Evolutionary conservation across 805 yeast genomes (phyloP).

Genomic region (Ogataea thermomethanolica): DNA sequence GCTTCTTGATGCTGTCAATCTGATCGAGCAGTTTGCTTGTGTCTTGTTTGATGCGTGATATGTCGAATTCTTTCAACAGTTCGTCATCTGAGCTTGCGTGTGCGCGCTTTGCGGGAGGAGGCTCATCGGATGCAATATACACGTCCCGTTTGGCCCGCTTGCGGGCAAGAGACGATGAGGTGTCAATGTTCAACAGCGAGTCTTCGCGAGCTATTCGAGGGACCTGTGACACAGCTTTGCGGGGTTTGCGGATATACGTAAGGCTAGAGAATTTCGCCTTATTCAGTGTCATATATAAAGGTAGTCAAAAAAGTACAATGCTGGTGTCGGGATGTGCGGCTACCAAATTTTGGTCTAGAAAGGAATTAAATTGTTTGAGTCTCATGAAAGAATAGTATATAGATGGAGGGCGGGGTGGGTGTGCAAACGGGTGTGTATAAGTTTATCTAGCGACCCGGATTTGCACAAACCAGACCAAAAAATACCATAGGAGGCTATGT

Average conservation of each 20-base stretch:
- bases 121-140: slow-evolving; percentile 9
- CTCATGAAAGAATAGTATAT: neutral
- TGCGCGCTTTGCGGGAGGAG: slow-evolving; percentile 1
- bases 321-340: slow-evolving; percentile 4
- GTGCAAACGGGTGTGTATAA: neutral
- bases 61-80: slow-evolving; percentile 23
- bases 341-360: too few species aligned
- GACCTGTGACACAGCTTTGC: slow-evolving; percentile 4
- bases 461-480: too few species aligned
- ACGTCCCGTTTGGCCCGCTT: slow-evolving; percentile 5
- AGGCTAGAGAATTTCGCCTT: slow-evolving; percentile 12
- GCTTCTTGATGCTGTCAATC: slow-evolving; percentile 35
- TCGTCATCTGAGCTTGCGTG: slow-evolving; percentile 19
- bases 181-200: slow-evolving; percentile 5
- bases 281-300: slow-evolving; percentile 2
- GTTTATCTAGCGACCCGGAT: too few species aligned
- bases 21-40: slow-evolving; percentile 30
- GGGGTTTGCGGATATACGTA: slow-evolving; percentile 13
- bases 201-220: slow-evolving; percentile 14
- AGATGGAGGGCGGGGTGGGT: neutral
- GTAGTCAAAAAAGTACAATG: neutral
- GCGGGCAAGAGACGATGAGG: neutral
- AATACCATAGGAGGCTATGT: too few species aligned
- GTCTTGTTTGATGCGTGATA: slow-evolving; percentile 29
- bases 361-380: neutral